A percentile compares a stretch with the other conserved stretches of the same genome.
Evolutionary conservation across 306 rosid genomes (phyloP).

Genomic region (Arachis stenosperma): DNA sequence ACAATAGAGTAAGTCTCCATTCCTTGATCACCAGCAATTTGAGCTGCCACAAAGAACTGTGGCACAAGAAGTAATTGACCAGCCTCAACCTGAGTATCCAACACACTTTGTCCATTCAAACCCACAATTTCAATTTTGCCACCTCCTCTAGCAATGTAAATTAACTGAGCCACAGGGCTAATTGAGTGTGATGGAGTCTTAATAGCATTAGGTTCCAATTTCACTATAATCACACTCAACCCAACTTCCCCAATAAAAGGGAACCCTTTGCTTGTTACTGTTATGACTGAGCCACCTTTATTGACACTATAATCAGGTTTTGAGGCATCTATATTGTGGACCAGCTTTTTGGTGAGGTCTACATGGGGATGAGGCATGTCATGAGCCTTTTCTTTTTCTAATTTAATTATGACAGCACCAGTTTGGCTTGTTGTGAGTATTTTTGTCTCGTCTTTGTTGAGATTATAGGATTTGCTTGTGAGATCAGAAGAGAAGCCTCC

Average conservation of each 20-base stretch:
- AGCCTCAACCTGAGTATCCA: slow-evolving; percentile 52
- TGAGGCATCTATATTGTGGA: slow-evolving; percentile 48
- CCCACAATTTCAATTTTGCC: slow-evolving; percentile 64
- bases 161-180: slow-evolving; percentile 45
- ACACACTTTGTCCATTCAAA: slow-evolving; percentile 37
- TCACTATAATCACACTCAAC: slow-evolving; percentile 47
- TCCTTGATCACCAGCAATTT: slow-evolving; percentile 57
- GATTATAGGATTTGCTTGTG: slow-evolving; percentile 35
- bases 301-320: slow-evolving; percentile 7
- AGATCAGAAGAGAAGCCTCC: slow-evolving; percentile 56
- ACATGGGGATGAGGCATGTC: slow-evolving; percentile 48
- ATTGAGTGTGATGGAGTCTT: slow-evolving; percentile 47
- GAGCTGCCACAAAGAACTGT: slow-evolving; percentile 49
- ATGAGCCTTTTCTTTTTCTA: slow-evolving; percentile 35
- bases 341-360: slow-evolving; percentile 26
- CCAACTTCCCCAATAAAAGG: slow-evolving; percentile 54
- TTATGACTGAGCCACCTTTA: slow-evolving; percentile 41
- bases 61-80: slow-evolving; percentile 70
- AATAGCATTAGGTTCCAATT: slow-evolving; percentile 47
- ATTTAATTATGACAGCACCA: slow-evolving; percentile 43
- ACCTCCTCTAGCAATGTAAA: slow-evolving; percentile 55
- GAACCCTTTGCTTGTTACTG: slow-evolving; percentile 43
- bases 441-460: slow-evolving; percentile 39
- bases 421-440: slow-evolving; percentile 56
- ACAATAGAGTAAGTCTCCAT: slow-evolving; percentile 53